These are phyloP conservation scores for Fusarium clavum DNA, from an alignment of 2,329 filamentous ascomycete species.

Conservation along the genomic window DNA sequence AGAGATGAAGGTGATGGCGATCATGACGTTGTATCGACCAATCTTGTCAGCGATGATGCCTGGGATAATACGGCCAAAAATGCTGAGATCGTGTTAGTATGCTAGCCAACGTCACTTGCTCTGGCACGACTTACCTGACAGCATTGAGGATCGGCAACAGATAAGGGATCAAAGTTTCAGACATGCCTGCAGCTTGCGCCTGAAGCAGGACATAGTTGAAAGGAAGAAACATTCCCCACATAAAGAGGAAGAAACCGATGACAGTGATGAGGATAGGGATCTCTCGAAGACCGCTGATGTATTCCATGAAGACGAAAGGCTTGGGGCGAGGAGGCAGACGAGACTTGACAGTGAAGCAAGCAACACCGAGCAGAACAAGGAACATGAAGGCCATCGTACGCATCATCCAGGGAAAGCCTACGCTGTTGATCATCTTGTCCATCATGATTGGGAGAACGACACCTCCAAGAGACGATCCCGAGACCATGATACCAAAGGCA, in stretches of 20 bases:
- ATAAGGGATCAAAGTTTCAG: slow-evolving; percentile 57
- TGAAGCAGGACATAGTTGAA: slow-evolving; percentile 66
- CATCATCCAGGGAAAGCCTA: slow-evolving; percentile 63
- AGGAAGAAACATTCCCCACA: slow-evolving; percentile 65
- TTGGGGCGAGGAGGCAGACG: slow-evolving; percentile 58
- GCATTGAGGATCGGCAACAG: slow-evolving; percentile 69
- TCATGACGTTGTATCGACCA: slow-evolving; percentile 61
- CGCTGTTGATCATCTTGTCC: slow-evolving; percentile 61
- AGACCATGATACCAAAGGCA: slow-evolving; percentile 65
- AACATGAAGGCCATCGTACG: slow-evolving; percentile 61
- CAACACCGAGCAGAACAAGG: slow-evolving; percentile 50
- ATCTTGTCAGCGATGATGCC: slow-evolving; percentile 60
- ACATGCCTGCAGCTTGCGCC: slow-evolving; percentile 58
- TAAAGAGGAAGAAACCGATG: slow-evolving; percentile 64
- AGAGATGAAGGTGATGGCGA: slow-evolving; percentile 64
- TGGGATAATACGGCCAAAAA: slow-evolving; percentile 64
- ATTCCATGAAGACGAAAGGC: slow-evolving; percentile 60
- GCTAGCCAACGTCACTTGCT: neutral
- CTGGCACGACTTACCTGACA: slow-evolving; percentile 54
- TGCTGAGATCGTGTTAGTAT: slow-evolving; percentile 49
- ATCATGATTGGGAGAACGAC: slow-evolving; percentile 71
- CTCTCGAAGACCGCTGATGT: slow-evolving; percentile 60
- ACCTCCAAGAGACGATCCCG: slow-evolving; percentile 67
- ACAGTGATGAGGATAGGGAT: slow-evolving; percentile 57
- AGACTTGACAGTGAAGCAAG: slow-evolving; percentile 51